Evolutionary conservation across 345 rosid genomes (phyloP).

Genomic region (Excoecaria cochinchinensis): DNA sequence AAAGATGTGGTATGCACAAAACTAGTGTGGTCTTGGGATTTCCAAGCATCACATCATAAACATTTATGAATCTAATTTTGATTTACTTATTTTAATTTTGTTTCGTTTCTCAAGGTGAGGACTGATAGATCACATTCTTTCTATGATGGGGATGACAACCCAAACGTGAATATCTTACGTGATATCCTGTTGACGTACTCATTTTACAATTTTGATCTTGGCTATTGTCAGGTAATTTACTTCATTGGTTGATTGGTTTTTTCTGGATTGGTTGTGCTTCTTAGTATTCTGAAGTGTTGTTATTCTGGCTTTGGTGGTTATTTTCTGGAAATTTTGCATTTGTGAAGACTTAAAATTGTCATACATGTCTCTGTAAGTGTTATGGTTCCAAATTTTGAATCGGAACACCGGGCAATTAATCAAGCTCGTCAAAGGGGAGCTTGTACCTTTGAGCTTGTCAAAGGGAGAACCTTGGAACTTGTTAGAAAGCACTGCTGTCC

Average conservation of each 20-base stretch:
- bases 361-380: background rate
- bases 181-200: constrained; percentile 89
- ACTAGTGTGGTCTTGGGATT: background rate
- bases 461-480: too few relatives aligned
- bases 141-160: constrained; percentile 90
- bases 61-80: background rate
- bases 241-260: constrained; percentile 5
- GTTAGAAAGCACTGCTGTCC: too few relatives aligned
- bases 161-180: constrained; percentile 70
- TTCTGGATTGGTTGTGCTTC: background rate
- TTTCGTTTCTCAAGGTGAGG: constrained; percentile 66
- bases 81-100: constrained; percentile 6
- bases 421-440: too few relatives aligned
- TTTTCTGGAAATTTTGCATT: background rate
- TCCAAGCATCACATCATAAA: background rate
- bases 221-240: constrained; percentile 89
- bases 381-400: too few relatives aligned
- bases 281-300: constrained; percentile 1
- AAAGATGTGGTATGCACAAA: constrained; percentile 86
- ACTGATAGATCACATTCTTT: constrained; percentile 78
- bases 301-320: background rate
- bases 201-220: constrained; percentile 95
- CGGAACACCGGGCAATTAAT: too few relatives aligned
- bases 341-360: background rate
- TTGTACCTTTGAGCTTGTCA: too few relatives aligned